Base-by-base conservation (phyloP, 2,329 filamentous ascomycete species). In the Teratosphaeria pseudoeucalypti region DNA sequence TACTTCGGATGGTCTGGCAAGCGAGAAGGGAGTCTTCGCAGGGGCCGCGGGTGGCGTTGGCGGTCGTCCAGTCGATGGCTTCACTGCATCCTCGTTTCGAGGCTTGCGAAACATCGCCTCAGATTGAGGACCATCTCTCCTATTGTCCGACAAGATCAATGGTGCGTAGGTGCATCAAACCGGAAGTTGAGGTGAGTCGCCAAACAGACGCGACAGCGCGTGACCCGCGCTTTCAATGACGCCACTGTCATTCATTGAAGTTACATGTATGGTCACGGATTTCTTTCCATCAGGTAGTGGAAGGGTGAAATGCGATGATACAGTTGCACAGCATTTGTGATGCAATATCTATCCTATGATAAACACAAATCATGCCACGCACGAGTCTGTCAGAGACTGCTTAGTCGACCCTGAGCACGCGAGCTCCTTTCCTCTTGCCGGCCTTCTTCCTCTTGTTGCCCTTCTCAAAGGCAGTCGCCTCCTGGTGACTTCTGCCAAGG, bases 391-490 rank as follows among this genome's bases (percentile, higher is more conserved):
- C 23, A n/a, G 43, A 23, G 43, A 23, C 43, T 12, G 27, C 53
- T 32, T 56, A 92, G 68, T 92, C 89, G 61, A 89, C 82, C 62
- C 89, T 82, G 63, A 92, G 79, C 56, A 85, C 81, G 66, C 87
- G 82, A 52, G 87, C 79, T n/a, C 86, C 88, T 71, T 83, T 84
- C 76, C 86, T 86, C 80, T 89, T 92, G 39, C 76, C 74, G 1
- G 80, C 74, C 81, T 87, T 88, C 86, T 89, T 92, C 83, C 88
- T 90, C 83, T 91, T 92, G 75, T 87, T 85, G 43, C 89, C 89
- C 70, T 84, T 85, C 62, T 90, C 87, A 71, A 92, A 92, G 6
- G 86, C 82, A 34, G 78, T 76, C 1, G 82, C 84, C 66, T 78
- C 82, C 64, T 83, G 83, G 72, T 96, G 92, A 69, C 96, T 90